Evolutionary conservation across 2,329 filamentous ascomycete genomes (phyloP).

Genomic region (Onygenales sp.): DNA sequence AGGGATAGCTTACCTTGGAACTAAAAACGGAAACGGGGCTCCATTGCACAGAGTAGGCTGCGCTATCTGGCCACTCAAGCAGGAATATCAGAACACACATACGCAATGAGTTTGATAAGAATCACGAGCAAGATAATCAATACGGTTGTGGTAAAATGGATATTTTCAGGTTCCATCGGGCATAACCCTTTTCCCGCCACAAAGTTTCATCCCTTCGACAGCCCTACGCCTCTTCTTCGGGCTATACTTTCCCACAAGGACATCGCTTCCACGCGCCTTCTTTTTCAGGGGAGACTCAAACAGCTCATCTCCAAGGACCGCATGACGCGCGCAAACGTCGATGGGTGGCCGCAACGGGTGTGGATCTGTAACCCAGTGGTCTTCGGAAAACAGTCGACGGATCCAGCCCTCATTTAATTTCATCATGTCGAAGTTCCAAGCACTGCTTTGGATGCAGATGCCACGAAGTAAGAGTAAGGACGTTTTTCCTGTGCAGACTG

Average conservation of each 20-base stretch:
- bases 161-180: too few relatives aligned
- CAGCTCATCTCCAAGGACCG: neutral
- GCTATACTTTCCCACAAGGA: neutral
- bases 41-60: too few relatives aligned
- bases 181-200: too few relatives aligned
- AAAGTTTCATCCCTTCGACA: too few relatives aligned
- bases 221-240: neutral
- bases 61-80: too few relatives aligned
- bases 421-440: neutral
- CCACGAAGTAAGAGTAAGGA: constrained; percentile 1
- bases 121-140: too few relatives aligned
- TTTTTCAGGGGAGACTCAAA: neutral
- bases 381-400: neutral
- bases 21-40: too few relatives aligned
- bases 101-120: too few relatives aligned
- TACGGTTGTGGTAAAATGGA: too few relatives aligned
- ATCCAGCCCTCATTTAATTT: neutral
- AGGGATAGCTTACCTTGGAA: too few relatives aligned
- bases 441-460: neutral
- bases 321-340: neutral
- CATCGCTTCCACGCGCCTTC: neutral
- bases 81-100: too few relatives aligned
- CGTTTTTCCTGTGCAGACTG: constrained; percentile 5
- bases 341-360: neutral
- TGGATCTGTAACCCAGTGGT: neutral